Base-by-base conservation (phyloP, 495 filamentous ascomycete species). In the Paragyromitra xinjiangensis region DNA sequence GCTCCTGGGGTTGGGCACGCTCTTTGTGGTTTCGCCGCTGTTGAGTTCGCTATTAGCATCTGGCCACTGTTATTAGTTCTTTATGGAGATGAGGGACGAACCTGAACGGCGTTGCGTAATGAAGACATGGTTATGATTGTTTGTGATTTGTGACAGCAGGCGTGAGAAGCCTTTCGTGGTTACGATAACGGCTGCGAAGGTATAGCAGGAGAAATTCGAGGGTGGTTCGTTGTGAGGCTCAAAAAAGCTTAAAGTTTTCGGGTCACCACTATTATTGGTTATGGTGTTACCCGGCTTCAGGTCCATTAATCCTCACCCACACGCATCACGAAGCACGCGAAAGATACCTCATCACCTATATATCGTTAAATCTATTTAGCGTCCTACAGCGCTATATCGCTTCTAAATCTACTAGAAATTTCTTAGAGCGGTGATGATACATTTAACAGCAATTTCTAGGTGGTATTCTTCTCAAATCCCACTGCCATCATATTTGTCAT, bases 1-100 rank as follows among this genome's bases (percentile, higher is more conserved):
- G 93, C 81, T 92, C 92, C 76, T 88, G 81, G 45, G 94, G 92
- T 83, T 98, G 95, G 40, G 92, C 91, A 80, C 95, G 92, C 86
- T 98, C 95, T 79, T 89, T 87, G 85, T 98, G 95, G 81, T 92
- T 88, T 78, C 90, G 90, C 77, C 88, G 85, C 73, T 82, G 63
- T 56, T 6, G 7, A 7, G 22, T 4, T 12, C 11, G 45, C 3
- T 22, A 62, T 64, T 61, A 75, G 75, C 58, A 39, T 14, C 29
- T 4, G n/a, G 29, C 16, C 53, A 11, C 1, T 37, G 3, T 48
- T 56, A 12, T 29, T 2, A 14, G 34, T n/a, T 14, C 2, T 22
- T 4, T 11, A 7, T 16, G 0, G 24, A 50, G 29, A 16, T 19
- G 42, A 55, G 19, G 53, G 80, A 67, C 84, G 81, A 73, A 89